Base-by-base conservation (phyloP, 176 grass and related monocot genomes). In the Rhynchospora tenuis region DNA sequence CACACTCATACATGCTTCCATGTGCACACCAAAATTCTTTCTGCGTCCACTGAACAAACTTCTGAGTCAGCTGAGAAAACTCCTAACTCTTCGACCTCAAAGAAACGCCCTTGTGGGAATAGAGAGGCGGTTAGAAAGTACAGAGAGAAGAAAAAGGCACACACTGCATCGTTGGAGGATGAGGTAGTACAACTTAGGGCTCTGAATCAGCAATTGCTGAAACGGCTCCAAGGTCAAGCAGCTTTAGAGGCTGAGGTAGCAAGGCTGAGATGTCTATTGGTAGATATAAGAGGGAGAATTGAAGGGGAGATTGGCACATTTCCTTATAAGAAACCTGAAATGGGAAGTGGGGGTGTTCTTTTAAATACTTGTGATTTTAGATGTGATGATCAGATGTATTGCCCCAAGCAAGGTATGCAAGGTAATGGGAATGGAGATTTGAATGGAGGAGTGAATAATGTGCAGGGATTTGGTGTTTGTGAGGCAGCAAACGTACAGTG, bases 131-230 rank as follows among this genome's bases (percentile, higher is more conserved):
- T 99, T 86, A 89, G 93, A 64, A 99, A 96, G 89, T 99, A 99
- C 77, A 59, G 93, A 64, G 88, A 99, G 86, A 99, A 96, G 93
- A 99, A 96, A 88, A 99, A 95, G 82, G 97, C 97, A 3, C 97
- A 96, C 62, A 89, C 89, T 2, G 86, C 97, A 3, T 96, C 88
- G 12, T 59, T 99, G 50, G 97, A 96, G 91, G 89, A 99, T 44
- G 97, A 99, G 83, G 86, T 93, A 42, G 89, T 78, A 83, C 86
- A 92, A 61, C 90, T 99, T 20, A 87, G 93, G 7, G 81, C 88
- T 14, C 22, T 84, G 44, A 99, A 99, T 76, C 83, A 96, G 59
- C 93, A 94, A 76, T 85, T 99, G 14, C 66, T 85, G 61, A 83
- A 60, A 81, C 56, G 85, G 59, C 66, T 99, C 86, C 93, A 93